A percentile compares a stretch with the other conserved stretches of the same genome.
Conservation (phyloP, 768 basidiomycete species). For the Crepidotus variabilis region DNA sequence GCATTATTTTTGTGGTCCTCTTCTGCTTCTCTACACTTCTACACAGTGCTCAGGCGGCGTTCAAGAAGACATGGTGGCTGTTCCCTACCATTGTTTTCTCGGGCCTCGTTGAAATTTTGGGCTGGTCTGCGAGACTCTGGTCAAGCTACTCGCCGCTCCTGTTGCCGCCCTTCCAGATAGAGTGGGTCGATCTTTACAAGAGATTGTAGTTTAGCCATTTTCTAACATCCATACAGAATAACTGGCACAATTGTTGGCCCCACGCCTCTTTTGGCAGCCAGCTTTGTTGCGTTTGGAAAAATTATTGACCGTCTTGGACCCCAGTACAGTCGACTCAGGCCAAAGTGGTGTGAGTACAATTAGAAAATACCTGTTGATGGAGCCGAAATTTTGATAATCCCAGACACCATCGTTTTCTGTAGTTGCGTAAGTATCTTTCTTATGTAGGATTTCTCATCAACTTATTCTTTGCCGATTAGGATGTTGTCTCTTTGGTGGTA, state of each 20-base stretch:
- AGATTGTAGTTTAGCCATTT: no score
- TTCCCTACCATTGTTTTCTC: conserved; percentile 20
- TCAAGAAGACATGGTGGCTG: conserved; percentile 20
- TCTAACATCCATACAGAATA: conserved; percentile 29
- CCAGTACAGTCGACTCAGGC: conserved; percentile 45
- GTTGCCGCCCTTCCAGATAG: conserved; percentile 17
- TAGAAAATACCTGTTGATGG: background rate
- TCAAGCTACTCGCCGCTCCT: conserved; percentile 14
- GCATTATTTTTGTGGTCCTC: conserved; percentile 5
- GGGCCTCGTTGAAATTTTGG: conserved; percentile 20
- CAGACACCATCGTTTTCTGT: conserved; percentile 36
- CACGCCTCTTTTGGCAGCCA: conserved; percentile 53
- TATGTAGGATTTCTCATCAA: background rate
- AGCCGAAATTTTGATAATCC: background rate
- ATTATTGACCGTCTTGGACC: conserved; percentile 41
- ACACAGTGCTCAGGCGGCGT: conserved; percentile 15
- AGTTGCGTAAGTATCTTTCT: conserved; percentile 25
- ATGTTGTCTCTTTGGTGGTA: conserved; percentile 54
- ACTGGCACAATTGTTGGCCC: conserved; percentile 47
- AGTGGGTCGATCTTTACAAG: conserved; percentile 13
- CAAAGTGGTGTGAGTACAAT: conserved; percentile 32
- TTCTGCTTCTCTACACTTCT: conserved; percentile 7
- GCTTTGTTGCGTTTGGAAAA: conserved; percentile 49
- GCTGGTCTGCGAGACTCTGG: conserved; percentile 23
- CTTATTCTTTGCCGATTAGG: conserved; percentile 19